phyloP scores from a whole-genome alignment of 2,329 filamentous ascomycete genomes.

The Aspergillus sp. region DNA sequence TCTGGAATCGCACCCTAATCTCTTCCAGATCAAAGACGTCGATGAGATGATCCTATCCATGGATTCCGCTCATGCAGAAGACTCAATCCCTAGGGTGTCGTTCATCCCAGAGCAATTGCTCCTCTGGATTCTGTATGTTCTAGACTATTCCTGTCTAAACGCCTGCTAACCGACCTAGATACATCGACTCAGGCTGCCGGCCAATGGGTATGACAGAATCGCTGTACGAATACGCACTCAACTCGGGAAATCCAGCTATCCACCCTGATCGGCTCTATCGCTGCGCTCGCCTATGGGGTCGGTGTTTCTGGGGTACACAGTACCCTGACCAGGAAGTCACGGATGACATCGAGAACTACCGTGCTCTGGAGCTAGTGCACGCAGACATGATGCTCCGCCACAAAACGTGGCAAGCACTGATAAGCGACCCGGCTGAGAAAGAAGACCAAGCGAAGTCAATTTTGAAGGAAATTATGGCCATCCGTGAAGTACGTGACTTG shows the following conservation, averaged over 20 bases:
- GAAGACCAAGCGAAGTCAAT: slow-evolving; percentile 20
- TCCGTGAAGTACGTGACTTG: slow-evolving; percentile 24
- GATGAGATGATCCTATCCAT: slow-evolving; percentile 28
- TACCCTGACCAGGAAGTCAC: slow-evolving; percentile 39
- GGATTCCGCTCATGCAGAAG: slow-evolving; percentile 15
- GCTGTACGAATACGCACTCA: slow-evolving; percentile 33
- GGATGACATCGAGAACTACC: slow-evolving; percentile 42
- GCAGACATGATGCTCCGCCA: slow-evolving; percentile 29
- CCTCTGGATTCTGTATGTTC: slow-evolving; percentile 35
- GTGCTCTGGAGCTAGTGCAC: slow-evolving; percentile 35
- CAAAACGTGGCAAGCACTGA: slow-evolving; percentile 29
- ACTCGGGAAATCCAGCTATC: slow-evolving; percentile 31
- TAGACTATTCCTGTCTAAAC: not conserved
- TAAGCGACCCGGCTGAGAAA: slow-evolving; percentile 19
- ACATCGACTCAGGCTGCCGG: slow-evolving; percentile 30
- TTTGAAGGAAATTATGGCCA: slow-evolving; percentile 25
- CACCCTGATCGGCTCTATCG: slow-evolving; percentile 35
- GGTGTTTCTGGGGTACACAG: slow-evolving; percentile 37
- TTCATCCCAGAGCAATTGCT: slow-evolving; percentile 39
- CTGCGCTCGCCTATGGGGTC: slow-evolving; percentile 36
- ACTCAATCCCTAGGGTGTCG: slow-evolving; percentile 23
- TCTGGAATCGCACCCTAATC: slow-evolving; percentile 33
- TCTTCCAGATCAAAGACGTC: slow-evolving; percentile 32
- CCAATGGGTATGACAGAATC: slow-evolving; percentile 32
- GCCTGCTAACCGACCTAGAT: slow-evolving; percentile 17